A percentile compares a stretch with the other conserved stretches of the same genome.
These are phyloP conservation scores for Aaosphaeria arxii DNA, from an alignment of 2,329 filamentous ascomycete genomes.

Conservation along the genomic window DNA sequence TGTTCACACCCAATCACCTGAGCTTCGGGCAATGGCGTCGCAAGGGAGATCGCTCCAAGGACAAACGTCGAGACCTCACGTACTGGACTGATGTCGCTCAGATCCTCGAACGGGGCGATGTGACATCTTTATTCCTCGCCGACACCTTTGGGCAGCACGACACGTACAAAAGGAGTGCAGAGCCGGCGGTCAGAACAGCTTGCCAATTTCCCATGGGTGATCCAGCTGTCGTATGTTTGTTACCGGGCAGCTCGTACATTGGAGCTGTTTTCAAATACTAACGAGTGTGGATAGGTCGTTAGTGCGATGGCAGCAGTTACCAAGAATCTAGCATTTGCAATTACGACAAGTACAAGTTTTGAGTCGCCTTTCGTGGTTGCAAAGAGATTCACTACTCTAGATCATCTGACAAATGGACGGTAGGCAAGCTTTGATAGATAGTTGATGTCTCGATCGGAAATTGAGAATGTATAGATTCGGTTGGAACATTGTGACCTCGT, in stretches of 20 bases:
- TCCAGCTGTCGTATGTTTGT: conserved; percentile 41
- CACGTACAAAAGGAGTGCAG: conserved; percentile 44
- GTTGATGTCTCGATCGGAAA: too few species aligned
- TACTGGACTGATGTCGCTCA: conserved; percentile 28
- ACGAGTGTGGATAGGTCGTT: conserved; percentile 43
- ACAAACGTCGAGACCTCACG: conserved; percentile 3
- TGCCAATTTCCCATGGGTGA: conserved; percentile 67
- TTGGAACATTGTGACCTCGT: conserved; percentile 60
- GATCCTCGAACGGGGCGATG: conserved; percentile 23
- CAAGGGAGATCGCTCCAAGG: conserved; percentile 6
- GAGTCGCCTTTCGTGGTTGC: conserved; percentile 65
- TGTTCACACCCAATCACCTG: conserved; percentile 11
- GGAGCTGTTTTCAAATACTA: background rate
- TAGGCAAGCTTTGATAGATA: too few species aligned
- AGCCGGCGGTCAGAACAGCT: conserved; percentile 56
- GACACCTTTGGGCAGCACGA: conserved; percentile 60
- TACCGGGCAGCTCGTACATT: background rate
- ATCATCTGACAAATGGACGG: conserved; percentile 61
- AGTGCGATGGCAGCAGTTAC: conserved; percentile 65
- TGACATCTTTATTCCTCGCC: conserved; percentile 33
- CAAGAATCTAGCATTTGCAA: conserved; percentile 61
- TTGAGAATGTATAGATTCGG: conserved; percentile 1
- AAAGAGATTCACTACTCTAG: conserved; percentile 59
- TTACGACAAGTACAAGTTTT: conserved; percentile 63
- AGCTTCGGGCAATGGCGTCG: conserved; percentile 11